Evolutionary conservation across 2,329 filamentous ascomycete genomes (phyloP), one percentile per base, ranked within the genome.

Genomic region (Emmonsiellopsis sp.): DNA sequence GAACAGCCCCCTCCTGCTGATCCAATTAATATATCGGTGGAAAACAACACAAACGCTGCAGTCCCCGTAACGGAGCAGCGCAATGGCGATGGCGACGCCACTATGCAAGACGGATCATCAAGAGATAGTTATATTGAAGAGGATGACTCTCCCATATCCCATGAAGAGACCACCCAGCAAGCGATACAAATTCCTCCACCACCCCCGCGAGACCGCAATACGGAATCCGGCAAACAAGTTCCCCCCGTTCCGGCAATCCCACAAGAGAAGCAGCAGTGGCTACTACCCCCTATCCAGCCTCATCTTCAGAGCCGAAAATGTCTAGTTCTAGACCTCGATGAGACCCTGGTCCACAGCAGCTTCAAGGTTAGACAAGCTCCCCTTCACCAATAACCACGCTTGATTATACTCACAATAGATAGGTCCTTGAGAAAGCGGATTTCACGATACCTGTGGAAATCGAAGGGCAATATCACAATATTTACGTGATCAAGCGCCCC

Each of bases 401-500:
- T 50, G n/a, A 58, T 49, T 53, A 3, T 17, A 45, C 50, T 61
- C 8, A 50, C 43, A n/a, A 40, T 31, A 5, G 14, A 52, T 9
- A 97, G 91, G 93, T 97, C 61, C 79, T 98, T 45, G 91, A 97
- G 65, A 92, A 97, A 77, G 93, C 93, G 55, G 93, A 98, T 71
- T 97, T 98, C 68, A 98, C 93, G 5, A 97, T 98, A 67, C 93
- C 93, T 0, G 93, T 98, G 33, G 93, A 98, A 66, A 98, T 98
- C 59, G 93, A 98, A 75, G 93, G 93, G 53, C 94, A 95, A 70
- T 97, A 94, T 68, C 93, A 98, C 74, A 98, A 98, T 65, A 94
- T 98, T 52, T 98, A 98, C 68, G 93, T 98, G 60, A 98, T 98
- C 70, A 98, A 98, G 75, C 84, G 93, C 64, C 93, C 93, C n/a